A percentile compares a stretch with the other conserved stretches of the same genome.
These are phyloP conservation scores for Metschnikowia amazonensis DNA, from an alignment of 805 yeast species.

Conservation along the genomic window DNA sequence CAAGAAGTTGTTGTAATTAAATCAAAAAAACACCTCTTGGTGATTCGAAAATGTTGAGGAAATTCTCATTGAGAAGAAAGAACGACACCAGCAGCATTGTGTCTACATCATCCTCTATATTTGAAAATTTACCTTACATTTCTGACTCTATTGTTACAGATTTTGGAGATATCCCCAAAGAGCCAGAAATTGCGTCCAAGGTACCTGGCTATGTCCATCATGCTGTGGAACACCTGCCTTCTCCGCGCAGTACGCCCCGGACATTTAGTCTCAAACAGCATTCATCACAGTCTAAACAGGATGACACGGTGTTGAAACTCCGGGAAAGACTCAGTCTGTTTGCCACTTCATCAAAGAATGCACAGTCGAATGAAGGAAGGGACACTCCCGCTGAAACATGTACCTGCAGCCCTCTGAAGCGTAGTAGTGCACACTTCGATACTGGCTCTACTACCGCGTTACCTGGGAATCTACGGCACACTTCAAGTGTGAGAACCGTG, in stretches of 20 bases:
- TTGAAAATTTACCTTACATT: conserved; percentile 15
- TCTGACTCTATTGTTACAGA: conserved; percentile 6
- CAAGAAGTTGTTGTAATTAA: neutral
- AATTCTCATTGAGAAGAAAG: neutral
- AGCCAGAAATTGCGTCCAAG: neutral
- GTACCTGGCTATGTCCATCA: neutral
- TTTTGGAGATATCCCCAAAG: neutral
- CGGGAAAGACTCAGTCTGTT: neutral
- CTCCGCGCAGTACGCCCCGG: neutral
- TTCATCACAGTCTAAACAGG: neutral
- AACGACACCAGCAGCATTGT: conserved; percentile 5
- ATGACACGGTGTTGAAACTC: neutral
- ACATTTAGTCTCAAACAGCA: neutral
- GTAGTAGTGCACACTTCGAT: neutral
- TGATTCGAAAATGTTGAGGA: neutral
- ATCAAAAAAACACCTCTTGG: neutral
- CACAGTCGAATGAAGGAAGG: neutral
- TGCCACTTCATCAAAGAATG: neutral
- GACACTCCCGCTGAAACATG: too few species aligned
- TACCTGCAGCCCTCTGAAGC: neutral
- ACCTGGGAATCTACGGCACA: neutral
- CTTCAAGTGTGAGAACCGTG: neutral
- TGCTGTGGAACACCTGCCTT: neutral
- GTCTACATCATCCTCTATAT: conserved; percentile 15
- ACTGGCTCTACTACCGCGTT: neutral